Evolutionary conservation across 306 rosid species (phyloP).

Genomic region (Astragalus glycyphyllos): DNA sequence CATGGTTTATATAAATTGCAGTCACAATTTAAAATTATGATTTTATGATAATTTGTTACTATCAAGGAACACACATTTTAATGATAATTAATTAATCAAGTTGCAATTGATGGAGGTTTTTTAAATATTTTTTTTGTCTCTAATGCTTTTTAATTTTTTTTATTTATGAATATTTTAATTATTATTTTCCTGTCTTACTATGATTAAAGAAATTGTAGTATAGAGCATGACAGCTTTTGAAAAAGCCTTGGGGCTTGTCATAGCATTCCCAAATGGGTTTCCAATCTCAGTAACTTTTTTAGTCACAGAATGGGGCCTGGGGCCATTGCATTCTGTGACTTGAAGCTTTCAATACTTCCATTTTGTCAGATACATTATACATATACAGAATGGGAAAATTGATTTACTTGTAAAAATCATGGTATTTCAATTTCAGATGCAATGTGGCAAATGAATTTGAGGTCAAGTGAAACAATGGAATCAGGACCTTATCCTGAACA

Average conservation of each 20-base stretch:
- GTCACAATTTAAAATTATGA: background rate
- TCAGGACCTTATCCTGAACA: slow-evolving; percentile 92
- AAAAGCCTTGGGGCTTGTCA: slow-evolving; percentile 30
- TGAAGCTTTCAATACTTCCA: slow-evolving; percentile 30
- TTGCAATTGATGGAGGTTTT: slow-evolving; percentile 30
- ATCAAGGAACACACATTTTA: background rate
- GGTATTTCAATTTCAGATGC: slow-evolving; percentile 67
- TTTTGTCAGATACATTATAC: slow-evolving; percentile 6
- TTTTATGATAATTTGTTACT: background rate
- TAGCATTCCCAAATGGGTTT: slow-evolving; percentile 25
- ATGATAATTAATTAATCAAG: slow-evolving; percentile 23
- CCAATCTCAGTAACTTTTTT: slow-evolving; percentile 26
- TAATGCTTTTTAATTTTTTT: background rate
- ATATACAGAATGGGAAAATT: too few relatives aligned
- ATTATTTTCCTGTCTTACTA: background rate
- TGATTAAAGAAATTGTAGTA: background rate
- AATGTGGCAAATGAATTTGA: slow-evolving; percentile 92
- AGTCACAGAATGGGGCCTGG: slow-evolving; percentile 26
- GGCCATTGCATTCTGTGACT: slow-evolving; percentile 25
- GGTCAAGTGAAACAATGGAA: slow-evolving; percentile 89
- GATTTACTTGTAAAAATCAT: slow-evolving; percentile 33
- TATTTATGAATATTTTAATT: background rate
- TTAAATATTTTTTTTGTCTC: background rate
- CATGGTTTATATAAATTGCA: background rate
- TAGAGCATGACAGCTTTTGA: slow-evolving; percentile 34